Conservation (phyloP, 768 basidiomycete genomes). For the Kondoa malvinella region DNA sequence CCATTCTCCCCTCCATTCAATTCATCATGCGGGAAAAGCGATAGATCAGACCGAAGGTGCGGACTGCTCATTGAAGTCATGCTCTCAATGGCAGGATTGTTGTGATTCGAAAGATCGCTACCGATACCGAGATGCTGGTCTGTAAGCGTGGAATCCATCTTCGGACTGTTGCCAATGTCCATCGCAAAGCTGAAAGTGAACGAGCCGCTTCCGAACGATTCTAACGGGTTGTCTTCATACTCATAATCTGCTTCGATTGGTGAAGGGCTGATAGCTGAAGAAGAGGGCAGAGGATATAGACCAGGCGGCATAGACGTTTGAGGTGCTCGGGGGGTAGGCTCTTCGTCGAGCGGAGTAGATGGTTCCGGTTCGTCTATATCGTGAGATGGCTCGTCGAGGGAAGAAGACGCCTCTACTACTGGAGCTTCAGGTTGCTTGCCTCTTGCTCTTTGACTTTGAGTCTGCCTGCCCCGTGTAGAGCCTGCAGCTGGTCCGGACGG, state of each 20-base stretch:
- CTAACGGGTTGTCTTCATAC: neutral
- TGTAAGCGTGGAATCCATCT: neutral
- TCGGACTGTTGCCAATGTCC: neutral
- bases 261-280: neutral
- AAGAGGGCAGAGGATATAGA: neutral
- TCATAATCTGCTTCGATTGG: neutral
- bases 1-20: neutral
- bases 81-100: neutral
- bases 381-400: constrained; percentile 22
- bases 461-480: constrained; percentile 16
- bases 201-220: neutral
- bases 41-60: neutral
- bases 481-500: neutral
- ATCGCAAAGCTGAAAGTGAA: neutral
- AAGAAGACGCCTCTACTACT: constrained; percentile 31
- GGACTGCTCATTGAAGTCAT: neutral
- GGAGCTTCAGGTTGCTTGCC: constrained; percentile 30
- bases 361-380: neutral
- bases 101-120: neutral
- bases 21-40: neutral
- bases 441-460: constrained; percentile 2
- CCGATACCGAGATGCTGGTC: neutral
- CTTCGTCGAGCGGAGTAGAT: neutral
- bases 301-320: neutral
- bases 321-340: neutral